Conservation (phyloP, 768 basidiomycete genomes). For the Amanita thiersii region DNA sequence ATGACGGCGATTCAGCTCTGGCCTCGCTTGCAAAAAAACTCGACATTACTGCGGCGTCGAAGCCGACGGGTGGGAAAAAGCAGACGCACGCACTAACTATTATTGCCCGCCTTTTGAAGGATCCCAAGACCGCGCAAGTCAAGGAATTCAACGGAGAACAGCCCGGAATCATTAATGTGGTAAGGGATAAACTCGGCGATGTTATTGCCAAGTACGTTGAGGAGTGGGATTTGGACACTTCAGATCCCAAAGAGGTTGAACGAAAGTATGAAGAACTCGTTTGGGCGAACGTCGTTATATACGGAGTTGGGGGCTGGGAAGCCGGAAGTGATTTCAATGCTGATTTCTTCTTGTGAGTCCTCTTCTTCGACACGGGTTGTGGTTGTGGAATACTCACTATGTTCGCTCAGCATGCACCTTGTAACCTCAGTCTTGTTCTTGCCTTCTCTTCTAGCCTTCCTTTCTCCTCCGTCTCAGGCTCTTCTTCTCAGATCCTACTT, state of each 20-base stretch:
- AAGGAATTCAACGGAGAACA: constrained; percentile 11
- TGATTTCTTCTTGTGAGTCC: constrained; percentile 56
- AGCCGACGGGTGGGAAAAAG: constrained; percentile 6
- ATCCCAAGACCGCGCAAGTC: constrained; percentile 27
- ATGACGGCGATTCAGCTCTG: neutral
- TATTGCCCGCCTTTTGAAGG: constrained; percentile 45
- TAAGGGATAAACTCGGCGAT: constrained; percentile 27
- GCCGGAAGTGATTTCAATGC: constrained; percentile 34
- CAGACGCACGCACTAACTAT: constrained; percentile 41
- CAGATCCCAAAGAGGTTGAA: constrained; percentile 28
- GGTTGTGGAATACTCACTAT: neutral
- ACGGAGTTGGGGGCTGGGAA: constrained; percentile 46
- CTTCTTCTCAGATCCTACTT: constrained; percentile 56
- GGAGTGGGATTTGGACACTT: constrained; percentile 34
- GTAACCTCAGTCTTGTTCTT: constrained; percentile 62
- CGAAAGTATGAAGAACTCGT: constrained; percentile 55
- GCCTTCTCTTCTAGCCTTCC: constrained; percentile 33
- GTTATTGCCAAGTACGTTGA: constrained; percentile 31
- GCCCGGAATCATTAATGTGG: constrained; percentile 20
- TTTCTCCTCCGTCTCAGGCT: constrained; percentile 34
- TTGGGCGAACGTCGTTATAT: constrained; percentile 51
- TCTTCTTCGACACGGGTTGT: neutral
- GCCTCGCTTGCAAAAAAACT: neutral
- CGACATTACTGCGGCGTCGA: neutral
- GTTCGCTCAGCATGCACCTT: constrained; percentile 43